Evolutionary conservation across 2,329 filamentous ascomycete genomes (phyloP), one percentile per base, ranked within the genome.

Genomic region (Xylogone sp.): DNA sequence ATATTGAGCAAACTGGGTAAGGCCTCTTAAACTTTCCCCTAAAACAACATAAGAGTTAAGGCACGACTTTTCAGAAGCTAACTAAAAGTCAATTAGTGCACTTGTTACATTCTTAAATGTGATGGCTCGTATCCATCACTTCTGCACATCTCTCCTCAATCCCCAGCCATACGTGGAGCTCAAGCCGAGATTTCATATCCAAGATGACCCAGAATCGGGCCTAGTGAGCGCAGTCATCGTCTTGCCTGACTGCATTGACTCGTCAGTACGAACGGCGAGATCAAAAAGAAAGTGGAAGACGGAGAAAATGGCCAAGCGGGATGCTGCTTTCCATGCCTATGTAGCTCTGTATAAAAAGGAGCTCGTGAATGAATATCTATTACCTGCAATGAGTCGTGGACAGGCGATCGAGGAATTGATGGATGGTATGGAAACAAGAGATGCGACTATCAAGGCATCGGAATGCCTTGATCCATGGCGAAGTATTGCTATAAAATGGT

Each of bases 241-340:
- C 2, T 73, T 97, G 2, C 93, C 93, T 0, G 75, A 79, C 3
- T 86, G 81, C 3, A 72, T 97, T 1, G 78, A 88, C n/a, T 71
- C 76, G 3, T 66, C 76, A 12, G 67, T 90, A 9, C 81, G 87
- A 16, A 71, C 68, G 39, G 74, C 79, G 0, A 60, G 69, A 20
- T 81, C 86, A 48, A 65, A 67, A 22, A 56, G 65, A 31, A 56
- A 66, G n/a, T 97, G 91, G 91, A 68, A 59, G 10, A 88, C 84
- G 76, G 58, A 90, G 67, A 75, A 55, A 62, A 75, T 48, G 83
- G 83, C 12, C 76, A 76, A 53, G 79, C 78, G 87, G 62, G 93
- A 97, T 67, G 90, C 87, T 1, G 65, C 73, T 0, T 94, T 96
- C 55, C 81, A 89, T 62, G 88, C 91, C 1, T 96, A 92, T 62